Base-by-base conservation (phyloP, 208 protist species). In the Trypanosoma avium region DNA sequence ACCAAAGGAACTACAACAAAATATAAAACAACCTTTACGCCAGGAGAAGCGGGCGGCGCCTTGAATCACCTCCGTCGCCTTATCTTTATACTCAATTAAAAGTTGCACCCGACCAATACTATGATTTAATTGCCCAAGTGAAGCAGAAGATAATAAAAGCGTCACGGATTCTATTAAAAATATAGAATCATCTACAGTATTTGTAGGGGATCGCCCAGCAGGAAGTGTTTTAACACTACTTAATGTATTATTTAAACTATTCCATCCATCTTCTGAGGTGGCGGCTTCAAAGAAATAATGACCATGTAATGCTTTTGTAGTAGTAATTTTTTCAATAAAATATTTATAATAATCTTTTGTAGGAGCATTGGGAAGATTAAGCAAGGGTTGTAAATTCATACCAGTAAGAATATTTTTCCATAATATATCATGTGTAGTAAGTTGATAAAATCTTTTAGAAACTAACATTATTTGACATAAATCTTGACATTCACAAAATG, bases 261-360 rank as follows among this genome's bases (percentile, higher is more conserved):
- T 4, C 33, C 10, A 35, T 5, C 3, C 8, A 10, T 55, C 42
- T 6, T 35, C 22, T 53, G 45, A 12, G 10, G 29, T 29, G 19
- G 40, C 19, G n/a, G 65, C 69, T 22, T 45, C 45, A 64, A 85
- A 90, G 22, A 59, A 77, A 61, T 94, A 94, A 52, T 87, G 72
- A 8, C 87, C 84, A 54, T 87, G 76, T 48, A 94, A 48, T 0
- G 84, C 84, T 17, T 67, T 68, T 22, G 84, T 86, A 0, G 81
- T 90, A 59, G 91, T 73, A 52, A 94, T 57, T 24, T 88, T 60
- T 17, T 84, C 21, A 17, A 90, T 13, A 67, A 91, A 90, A 57
- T 86, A 94, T 57, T 27, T n/a, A 60, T 90, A 90, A 62, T 71
- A 85, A 30, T 47, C 24, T 17, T 43, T n/a, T 24, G 24, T 62